Base-by-base conservation (phyloP, 805 yeast species). In the Candida coquimbonensis region DNA sequence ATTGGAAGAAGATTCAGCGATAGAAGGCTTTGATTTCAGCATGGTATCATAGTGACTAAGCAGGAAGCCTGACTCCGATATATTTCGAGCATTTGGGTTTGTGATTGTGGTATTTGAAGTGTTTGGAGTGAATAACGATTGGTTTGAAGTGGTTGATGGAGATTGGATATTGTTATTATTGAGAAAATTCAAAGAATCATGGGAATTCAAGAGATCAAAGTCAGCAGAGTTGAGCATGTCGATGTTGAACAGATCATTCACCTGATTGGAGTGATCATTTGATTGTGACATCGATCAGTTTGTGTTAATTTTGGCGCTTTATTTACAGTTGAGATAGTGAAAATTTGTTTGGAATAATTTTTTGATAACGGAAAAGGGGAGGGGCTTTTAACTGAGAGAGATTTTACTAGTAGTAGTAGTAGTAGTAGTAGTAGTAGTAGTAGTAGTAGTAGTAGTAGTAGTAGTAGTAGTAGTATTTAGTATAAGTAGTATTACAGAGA, bases 141-240 rank as follows among this genome's bases (percentile, higher is more conserved):
- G 14, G 4, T 8, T 21, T 2, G 44, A 27, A 12, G 32, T 6
- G 3, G 29, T 13, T 5, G 31, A 14, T n/a, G 44, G 39, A 44
- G 38, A n/a, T 36, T 37, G 27, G 38, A 43, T 17, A 29, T 40
- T 29, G 35, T 41, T 25, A 17, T 36, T 27, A 21, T 42, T 41
- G 1, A 51, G 27, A 37, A 54, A 53, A 37, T 44, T 41, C 39
- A 44, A 43, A 4, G 45, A 17, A 0, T 55, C 60, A 21, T 54
- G 55, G 2, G 60, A 54, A 29, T 49, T 51, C 24, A 59, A 47
- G 21, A 57, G 50, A 50, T 56, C 56, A 43, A 59, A 57, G 32
- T 57, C 61, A 5, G 53, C 29, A 19, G 42, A 48, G 35, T 41
- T 42, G 32, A 57, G 26, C 16, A 46, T 38, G 13, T 53, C 56